Base-by-base conservation (phyloP, 768 basidiomycete genomes). In the Clitopilus hobsonii region DNA sequence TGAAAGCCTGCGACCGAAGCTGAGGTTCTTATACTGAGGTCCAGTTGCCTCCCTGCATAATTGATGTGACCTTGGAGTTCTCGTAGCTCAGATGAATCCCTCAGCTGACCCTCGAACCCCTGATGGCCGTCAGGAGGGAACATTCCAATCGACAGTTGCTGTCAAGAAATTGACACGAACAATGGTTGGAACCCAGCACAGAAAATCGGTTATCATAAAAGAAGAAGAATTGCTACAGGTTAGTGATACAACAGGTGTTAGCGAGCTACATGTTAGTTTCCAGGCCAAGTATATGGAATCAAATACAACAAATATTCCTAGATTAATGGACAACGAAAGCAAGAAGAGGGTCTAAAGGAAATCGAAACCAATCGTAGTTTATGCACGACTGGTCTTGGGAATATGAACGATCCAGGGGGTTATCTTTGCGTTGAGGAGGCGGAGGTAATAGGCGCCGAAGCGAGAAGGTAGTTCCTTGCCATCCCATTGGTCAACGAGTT, bases 401-500 rank as follows among this genome's bases (percentile, higher is more conserved):
- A 77, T 72, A 29, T 61, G 67, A 8, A 86, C 63, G 5, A 88
- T 57, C 80, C 82, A 85, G 18, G 82, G 78, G 0, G 71, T 62
- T 6, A 83, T 54, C 60, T 75, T 80, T 7, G 78, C 85, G 60
- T 78, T 80, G 29, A 78, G 38, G 29, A 72, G 69, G 41, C 85
- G 77, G 51, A 86, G 66, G 29, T 76, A 65, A 30, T 74, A 64
- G 10, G 77, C 69, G 22, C 80, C 81, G 63, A 74, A 81, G 56
- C 74, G 67, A 1, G 71, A 73, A 16, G 84, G 79, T 22, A 78
- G 68, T 16, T 80, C 76, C 41, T 79, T 72, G 23, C 86, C 86
- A 36, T 76, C 66, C 80, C 85, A 83, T 60, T 83, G 78, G 56
- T 88, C 84, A 28, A 79, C 71, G 55, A 88, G 65, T 26, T 73